Percentiles rank a stretch among this genome's conserved stretches.
These are phyloP conservation scores for Hyphopichia fennica DNA, from an alignment of 1,139 yeast genomes.

Conservation along the genomic window DNA sequence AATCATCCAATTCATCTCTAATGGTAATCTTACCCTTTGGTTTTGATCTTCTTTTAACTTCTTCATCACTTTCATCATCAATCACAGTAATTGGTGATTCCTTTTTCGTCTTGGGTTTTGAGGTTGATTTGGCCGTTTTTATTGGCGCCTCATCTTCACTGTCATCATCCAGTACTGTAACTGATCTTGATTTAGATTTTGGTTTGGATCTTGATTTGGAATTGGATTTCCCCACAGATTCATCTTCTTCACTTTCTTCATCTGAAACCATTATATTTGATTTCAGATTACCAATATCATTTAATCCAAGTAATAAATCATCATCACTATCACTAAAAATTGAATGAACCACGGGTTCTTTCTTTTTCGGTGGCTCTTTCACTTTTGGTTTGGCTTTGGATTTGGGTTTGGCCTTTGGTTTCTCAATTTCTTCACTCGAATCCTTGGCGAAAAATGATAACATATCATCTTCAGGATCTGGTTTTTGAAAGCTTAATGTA, in stretches of 20 bases:
- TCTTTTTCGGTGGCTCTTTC: not conserved
- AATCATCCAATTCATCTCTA: slow-evolving; percentile 24
- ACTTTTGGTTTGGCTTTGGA: slow-evolving; percentile 7
- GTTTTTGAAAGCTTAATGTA: slow-evolving; percentile 9
- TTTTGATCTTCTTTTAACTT: too few relatives aligned
- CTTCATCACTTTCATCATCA: too few relatives aligned
- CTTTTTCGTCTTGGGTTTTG: too few relatives aligned
- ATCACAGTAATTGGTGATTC: too few relatives aligned
- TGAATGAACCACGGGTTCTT: slow-evolving; percentile 10
- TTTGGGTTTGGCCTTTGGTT: slow-evolving; percentile 7
- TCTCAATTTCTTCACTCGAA: not conserved
- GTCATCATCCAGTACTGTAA: not conserved
- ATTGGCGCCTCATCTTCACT: not conserved
- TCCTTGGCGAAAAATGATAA: slow-evolving; percentile 1
- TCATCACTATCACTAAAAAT: slow-evolving; percentile 38
- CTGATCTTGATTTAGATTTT: slow-evolving; percentile 1
- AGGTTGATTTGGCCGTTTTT: slow-evolving; percentile 1
- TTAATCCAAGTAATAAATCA: slow-evolving; percentile 23
- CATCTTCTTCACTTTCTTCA: slow-evolving; percentile 1
- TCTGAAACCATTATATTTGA: slow-evolving; percentile 1
- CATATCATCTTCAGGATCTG: slow-evolving; percentile 5
- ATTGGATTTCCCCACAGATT: slow-evolving; percentile 4
- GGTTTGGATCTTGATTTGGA: slow-evolving; percentile 19
- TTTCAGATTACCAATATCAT: not conserved
- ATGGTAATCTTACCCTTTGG: slow-evolving; percentile 7